Evolutionary conservation across 1,284 basidiomycete species (phyloP), one percentile per base, ranked within the genome.

Genomic region (Lignosus rhinocerotis): DNA sequence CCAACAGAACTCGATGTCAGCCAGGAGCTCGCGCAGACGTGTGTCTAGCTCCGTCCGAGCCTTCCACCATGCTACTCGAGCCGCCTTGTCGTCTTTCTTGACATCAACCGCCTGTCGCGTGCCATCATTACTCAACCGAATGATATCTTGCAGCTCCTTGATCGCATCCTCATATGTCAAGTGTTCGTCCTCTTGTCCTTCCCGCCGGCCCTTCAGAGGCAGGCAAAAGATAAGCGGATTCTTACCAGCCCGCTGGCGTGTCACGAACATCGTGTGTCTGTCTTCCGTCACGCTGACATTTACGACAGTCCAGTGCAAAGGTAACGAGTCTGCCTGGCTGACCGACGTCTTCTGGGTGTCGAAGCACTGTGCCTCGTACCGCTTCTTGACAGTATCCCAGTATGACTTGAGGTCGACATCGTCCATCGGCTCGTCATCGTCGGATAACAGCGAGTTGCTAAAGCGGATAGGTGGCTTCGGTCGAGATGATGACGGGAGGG

Each of bases 1-100:
- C 97, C 97, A 99, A 67, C 91, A 94, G 67, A 92, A 94, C 71
- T 99, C 96, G 38, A 99, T 88, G 61, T 87, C 92, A 61, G 86
- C 85, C 31, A 98, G 75, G 9, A 99, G 76, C 36, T 86, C 83
- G 50, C 85, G 79, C 69, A 99, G 72, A 31, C 93, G 81, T 49
- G 77, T 79, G 69, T 99, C 96, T 32, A 99, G 80, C 31, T 81
- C 82, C 44, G 80, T 78, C 11, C 94, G 81, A 52, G 87, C 81
- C 39, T 83, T 85, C 96, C 96, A 99, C 96, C 96, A 98, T 1
- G 78, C 80, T 1, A 81, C 77, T 56, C 84, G 78, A 0, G 83
- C 90, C n/a, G 84, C 80, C 56, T 79, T 80, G 70, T 89, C 83
- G 45, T 85, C 80, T 33, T 79, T 79, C 51, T 82, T 80, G 58